phyloP scores from a whole-genome alignment of 768 basidiomycete species.

The Termitomyces sp. region DNA sequence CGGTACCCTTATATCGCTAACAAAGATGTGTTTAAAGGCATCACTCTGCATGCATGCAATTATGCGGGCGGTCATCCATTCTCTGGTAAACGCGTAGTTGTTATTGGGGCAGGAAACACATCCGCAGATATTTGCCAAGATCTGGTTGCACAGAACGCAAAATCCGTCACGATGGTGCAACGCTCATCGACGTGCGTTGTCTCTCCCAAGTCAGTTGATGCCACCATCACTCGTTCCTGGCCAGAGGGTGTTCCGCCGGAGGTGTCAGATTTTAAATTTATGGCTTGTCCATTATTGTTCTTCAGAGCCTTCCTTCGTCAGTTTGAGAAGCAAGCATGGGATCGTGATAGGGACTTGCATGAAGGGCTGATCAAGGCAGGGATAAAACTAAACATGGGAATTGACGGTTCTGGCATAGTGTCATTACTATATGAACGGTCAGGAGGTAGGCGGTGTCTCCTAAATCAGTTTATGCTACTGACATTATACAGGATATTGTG shows the following conservation, averaged over 20 bases:
- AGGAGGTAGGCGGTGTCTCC: slow-evolving; percentile 22
- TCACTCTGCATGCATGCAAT: slow-evolving; percentile 24
- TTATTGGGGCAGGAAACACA: slow-evolving; percentile 37
- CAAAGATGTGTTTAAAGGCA: slow-evolving; percentile 24
- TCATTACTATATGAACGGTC: slow-evolving; percentile 22
- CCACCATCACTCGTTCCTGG: slow-evolving; percentile 9
- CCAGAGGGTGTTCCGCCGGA: slow-evolving; percentile 16
- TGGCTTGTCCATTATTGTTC: slow-evolving; percentile 19
- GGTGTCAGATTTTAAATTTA: slow-evolving; percentile 19
- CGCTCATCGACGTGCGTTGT: slow-evolving; percentile 33
- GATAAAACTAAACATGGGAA: slow-evolving; percentile 28
- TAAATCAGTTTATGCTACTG: neutral
- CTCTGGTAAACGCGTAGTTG: slow-evolving; percentile 29
- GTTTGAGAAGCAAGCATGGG: slow-evolving; percentile 16
- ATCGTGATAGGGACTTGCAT: slow-evolving; percentile 26
- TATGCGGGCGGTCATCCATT: slow-evolving; percentile 23
- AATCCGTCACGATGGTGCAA: slow-evolving; percentile 35
- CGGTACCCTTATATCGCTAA: slow-evolving; percentile 22
- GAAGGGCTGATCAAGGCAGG: slow-evolving; percentile 30
- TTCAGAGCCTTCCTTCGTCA: slow-evolving; percentile 15
- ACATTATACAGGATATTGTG: neutral
- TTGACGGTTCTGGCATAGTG: slow-evolving; percentile 24
- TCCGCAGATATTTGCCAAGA: slow-evolving; percentile 35
- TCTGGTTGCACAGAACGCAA: slow-evolving; percentile 23
- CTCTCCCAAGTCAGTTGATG: slow-evolving; percentile 1